Percentiles rank a stretch among this genome's conserved stretches.
phyloP scores from a whole-genome alignment of 75 land plant species.

The Cunninghamia lanceolata region DNA sequence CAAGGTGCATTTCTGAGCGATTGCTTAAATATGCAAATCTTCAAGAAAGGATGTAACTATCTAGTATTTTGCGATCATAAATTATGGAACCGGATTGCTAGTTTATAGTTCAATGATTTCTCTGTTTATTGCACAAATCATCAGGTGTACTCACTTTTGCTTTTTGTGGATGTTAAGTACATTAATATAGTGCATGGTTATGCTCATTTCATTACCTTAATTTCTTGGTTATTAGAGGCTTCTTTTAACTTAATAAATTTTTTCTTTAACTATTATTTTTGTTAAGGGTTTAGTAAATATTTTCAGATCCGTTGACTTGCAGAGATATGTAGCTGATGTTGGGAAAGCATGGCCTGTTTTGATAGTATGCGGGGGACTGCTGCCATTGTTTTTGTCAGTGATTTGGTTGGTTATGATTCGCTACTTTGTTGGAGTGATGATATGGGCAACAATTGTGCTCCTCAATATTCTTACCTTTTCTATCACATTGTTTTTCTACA shows the following conservation, averaged over 20 bases:
- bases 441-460: slow-evolving; percentile 85
- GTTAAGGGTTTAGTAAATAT: neutral
- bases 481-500: slow-evolving; percentile 79
- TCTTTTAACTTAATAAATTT: neutral
- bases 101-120: neutral
- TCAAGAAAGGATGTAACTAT: neutral
- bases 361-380: slow-evolving; percentile 86
- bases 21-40: neutral
- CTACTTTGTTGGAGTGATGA: slow-evolving; percentile 82
- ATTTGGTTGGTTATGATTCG: slow-evolving; percentile 83
- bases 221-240: neutral
- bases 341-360: slow-evolving; percentile 95
- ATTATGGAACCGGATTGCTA: neutral
- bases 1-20: slow-evolving; percentile 48
- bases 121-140: neutral
- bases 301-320: slow-evolving; percentile 17
- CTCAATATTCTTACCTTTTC: slow-evolving; percentile 67
- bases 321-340: slow-evolving; percentile 94
- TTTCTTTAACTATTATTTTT: neutral
- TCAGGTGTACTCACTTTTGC: neutral
- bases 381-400: slow-evolving; percentile 76
- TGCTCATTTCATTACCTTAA: neutral
- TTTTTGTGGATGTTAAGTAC: neutral
- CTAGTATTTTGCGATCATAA: neutral
- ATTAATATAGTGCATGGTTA: neutral